phyloP scores from a whole-genome alignment of 192 early-diverging fungal species.

The Funneliformis geosporum region DNA sequence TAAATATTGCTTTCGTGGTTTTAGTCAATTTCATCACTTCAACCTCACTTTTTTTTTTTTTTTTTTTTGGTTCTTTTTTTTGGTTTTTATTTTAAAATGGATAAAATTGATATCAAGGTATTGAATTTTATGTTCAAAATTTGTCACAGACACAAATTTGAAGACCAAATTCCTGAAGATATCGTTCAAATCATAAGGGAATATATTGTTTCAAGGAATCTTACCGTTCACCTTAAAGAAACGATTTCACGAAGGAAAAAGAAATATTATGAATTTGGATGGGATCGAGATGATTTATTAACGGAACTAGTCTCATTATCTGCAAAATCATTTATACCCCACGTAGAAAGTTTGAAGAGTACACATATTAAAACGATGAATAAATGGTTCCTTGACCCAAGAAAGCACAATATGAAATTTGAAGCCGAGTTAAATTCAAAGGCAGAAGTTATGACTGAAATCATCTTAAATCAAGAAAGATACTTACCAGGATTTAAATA shows the following conservation, averaged over 20 bases:
- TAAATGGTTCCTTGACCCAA: background rate
- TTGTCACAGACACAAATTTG: background rate
- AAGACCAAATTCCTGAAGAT: background rate
- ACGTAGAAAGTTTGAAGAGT: background rate
- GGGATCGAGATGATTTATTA: background rate
- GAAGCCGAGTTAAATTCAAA: background rate
- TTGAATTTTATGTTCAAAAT: background rate
- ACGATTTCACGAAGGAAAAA: background rate
- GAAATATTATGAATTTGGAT: background rate
- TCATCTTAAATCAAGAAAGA: background rate
- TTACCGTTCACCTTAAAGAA: background rate
- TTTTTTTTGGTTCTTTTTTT: background rate
- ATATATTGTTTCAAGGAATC: background rate
- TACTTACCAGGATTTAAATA: background rate
- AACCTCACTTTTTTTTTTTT: no score
- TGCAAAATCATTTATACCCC: background rate
- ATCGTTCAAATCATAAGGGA: background rate
- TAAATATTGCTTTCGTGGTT: no score
- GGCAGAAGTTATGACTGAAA: background rate
- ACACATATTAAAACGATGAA: background rate
- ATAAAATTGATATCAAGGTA: background rate
- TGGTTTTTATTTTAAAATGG: background rate
- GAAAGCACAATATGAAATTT: background rate
- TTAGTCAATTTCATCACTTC: no score
- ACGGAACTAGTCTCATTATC: background rate